Evolutionary conservation across 2,329 filamentous ascomycete species (phyloP).

Genomic region (Beauveria scarabaeidicola): DNA sequence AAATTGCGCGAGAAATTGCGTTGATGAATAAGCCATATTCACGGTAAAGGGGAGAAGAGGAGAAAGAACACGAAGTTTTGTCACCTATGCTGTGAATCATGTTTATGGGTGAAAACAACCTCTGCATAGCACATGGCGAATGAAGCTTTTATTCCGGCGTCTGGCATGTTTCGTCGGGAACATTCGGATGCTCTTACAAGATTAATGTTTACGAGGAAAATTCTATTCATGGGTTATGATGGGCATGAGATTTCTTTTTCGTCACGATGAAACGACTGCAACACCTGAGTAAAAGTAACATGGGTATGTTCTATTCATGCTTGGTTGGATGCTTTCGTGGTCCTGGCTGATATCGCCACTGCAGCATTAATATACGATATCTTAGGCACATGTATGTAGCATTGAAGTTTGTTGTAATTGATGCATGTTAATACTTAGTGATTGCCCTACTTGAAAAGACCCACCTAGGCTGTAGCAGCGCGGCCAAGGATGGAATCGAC

Average conservation of each 20-base stretch:
- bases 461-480: background rate
- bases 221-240: background rate
- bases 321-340: background rate
- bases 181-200: background rate
- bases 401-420: background rate
- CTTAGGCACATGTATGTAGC: background rate
- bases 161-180: background rate
- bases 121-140: background rate
- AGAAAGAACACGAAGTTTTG: background rate
- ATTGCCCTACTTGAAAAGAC: background rate
- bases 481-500: background rate
- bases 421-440: background rate
- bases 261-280: background rate
- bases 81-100: background rate
- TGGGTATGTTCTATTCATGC: background rate
- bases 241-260: background rate
- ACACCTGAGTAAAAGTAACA: background rate
- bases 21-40: slow-evolving; percentile 94
- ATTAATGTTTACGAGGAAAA: background rate
- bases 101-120: background rate
- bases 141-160: background rate
- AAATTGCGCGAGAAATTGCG: slow-evolving; percentile 82
- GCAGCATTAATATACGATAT: slow-evolving; percentile 5
- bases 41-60: slow-evolving; percentile 34
- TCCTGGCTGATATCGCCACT: background rate